Evolutionary conservation across 2,329 filamentous ascomycete species (phyloP).

Genomic region (Thermothelomyces thermophilus): DNA sequence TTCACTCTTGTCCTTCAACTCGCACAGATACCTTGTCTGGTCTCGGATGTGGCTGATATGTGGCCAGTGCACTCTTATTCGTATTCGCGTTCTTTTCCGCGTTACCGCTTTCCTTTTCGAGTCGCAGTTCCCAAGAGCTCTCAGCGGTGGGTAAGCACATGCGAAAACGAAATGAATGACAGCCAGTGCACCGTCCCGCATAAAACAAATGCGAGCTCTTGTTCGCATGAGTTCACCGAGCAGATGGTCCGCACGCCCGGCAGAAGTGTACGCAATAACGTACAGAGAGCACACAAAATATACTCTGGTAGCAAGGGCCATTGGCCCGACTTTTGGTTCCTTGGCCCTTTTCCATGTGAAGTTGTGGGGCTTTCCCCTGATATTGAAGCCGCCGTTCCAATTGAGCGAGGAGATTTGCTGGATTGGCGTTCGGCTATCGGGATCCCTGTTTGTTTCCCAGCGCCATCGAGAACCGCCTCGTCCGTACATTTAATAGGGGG

Average conservation of each 20-base stretch:
- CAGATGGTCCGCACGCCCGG: neutral
- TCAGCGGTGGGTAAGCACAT: neutral
- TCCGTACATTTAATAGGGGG: slow-evolving; percentile 18
- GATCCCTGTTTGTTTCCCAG: slow-evolving; percentile 6
- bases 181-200: neutral
- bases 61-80: slow-evolving; percentile 15
- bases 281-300: too few relatives aligned
- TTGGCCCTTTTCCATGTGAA: slow-evolving; percentile 3
- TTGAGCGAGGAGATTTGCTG: slow-evolving; percentile 10
- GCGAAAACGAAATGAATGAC: neutral
- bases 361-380: slow-evolving; percentile 5
- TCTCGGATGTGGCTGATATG: neutral
- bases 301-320: neutral
- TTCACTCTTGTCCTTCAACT: too few relatives aligned
- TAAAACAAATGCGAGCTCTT: slow-evolving; percentile 7
- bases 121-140: neutral
- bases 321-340: slow-evolving; percentile 1
- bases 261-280: too few relatives aligned
- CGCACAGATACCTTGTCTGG: too few relatives aligned
- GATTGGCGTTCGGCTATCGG: slow-evolving; percentile 10
- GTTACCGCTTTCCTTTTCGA: slow-evolving; percentile 13
- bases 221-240: neutral
- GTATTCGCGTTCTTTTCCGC: slow-evolving; percentile 13
- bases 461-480: neutral
- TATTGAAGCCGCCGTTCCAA: slow-evolving; percentile 1